Evolutionary conservation across 1,284 basidiomycete genomes (phyloP).

Genomic region (Ceratorhiza oryzae-sativae): DNA sequence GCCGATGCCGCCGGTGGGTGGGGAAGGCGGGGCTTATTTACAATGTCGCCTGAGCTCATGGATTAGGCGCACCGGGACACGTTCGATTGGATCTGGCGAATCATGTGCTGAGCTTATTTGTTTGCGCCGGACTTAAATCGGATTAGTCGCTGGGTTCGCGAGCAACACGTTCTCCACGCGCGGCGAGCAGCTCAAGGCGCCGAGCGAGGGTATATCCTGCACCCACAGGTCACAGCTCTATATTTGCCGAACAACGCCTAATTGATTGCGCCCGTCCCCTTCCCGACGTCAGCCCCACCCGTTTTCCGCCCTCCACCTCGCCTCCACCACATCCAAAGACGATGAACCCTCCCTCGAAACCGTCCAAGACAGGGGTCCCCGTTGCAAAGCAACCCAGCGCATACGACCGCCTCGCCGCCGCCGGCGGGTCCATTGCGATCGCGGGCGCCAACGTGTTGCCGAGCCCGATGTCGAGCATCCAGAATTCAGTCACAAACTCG

Average conservation of each 20-base stretch:
- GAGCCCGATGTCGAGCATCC: conserved; percentile 12
- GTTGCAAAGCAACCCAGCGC: conserved; percentile 16
- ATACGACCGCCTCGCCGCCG: conserved; percentile 29
- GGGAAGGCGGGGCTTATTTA: conserved; percentile 35
- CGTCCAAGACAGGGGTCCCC: conserved; percentile 20
- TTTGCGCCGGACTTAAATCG: conserved; percentile 5
- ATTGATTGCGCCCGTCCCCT: background rate
- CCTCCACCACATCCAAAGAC: background rate
- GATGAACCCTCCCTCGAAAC: conserved; percentile 5
- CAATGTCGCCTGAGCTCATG: conserved; percentile 1
- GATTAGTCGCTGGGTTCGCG: background rate
- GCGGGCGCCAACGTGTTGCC: conserved; percentile 25
- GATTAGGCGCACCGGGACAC: conserved; percentile 13
- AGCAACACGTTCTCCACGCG: conserved; percentile 1
- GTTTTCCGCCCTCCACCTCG: background rate
- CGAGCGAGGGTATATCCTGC: background rate
- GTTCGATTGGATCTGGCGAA: background rate
- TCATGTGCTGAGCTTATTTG: conserved; percentile 1
- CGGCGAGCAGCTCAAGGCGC: background rate
- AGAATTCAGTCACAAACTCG: conserved; percentile 17
- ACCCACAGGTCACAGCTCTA: background rate
- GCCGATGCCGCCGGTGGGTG: background rate
- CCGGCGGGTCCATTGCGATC: conserved; percentile 21
- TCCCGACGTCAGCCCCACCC: conserved; percentile 30
- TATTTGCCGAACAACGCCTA: conserved; percentile 31